These are phyloP conservation scores for Rosa hybrid DNA, from an alignment of 331 rosid genomes.

Conservation along the genomic window DNA sequence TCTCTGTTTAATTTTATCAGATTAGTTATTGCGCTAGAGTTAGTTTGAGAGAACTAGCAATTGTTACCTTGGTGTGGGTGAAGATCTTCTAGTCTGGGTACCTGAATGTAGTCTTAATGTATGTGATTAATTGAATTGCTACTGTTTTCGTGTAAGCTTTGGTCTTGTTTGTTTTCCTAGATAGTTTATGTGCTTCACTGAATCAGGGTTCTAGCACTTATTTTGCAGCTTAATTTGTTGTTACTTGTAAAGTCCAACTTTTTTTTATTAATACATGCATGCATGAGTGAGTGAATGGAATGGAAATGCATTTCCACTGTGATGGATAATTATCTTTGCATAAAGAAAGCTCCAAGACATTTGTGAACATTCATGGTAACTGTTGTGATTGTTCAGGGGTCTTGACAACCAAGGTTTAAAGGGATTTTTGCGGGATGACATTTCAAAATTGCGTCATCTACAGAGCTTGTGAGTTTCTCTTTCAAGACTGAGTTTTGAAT, in stretches of 20 bases:
- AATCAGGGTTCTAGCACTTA: not conserved
- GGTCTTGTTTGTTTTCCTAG: not conserved
- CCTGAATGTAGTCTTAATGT: not conserved
- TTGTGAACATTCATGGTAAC: constrained; percentile 25
- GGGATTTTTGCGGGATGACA: constrained; percentile 77
- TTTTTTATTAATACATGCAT: not conserved
- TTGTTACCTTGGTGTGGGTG: not conserved
- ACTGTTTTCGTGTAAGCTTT: not conserved
- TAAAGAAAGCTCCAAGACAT: not conserved
- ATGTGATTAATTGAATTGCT: not conserved
- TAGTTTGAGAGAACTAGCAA: not conserved
- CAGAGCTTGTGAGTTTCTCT: constrained; percentile 70
- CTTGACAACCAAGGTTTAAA: constrained; percentile 92
- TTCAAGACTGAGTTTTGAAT: constrained; percentile 5
- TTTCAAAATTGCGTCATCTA: constrained; percentile 70
- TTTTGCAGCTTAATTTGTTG: not conserved
- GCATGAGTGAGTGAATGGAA: constrained; percentile 1
- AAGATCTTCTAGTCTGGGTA: not conserved
- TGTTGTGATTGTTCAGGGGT: constrained; percentile 62
- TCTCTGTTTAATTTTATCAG: not conserved
- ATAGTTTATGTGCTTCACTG: not conserved
- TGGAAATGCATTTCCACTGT: not conserved
- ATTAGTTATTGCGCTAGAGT: not conserved
- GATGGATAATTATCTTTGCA: not conserved
- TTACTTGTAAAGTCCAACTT: not conserved